These are phyloP conservation scores for Rhododendron kiyosumense DNA, from an alignment of 148 eudicot species.

Conservation along the genomic window DNA sequence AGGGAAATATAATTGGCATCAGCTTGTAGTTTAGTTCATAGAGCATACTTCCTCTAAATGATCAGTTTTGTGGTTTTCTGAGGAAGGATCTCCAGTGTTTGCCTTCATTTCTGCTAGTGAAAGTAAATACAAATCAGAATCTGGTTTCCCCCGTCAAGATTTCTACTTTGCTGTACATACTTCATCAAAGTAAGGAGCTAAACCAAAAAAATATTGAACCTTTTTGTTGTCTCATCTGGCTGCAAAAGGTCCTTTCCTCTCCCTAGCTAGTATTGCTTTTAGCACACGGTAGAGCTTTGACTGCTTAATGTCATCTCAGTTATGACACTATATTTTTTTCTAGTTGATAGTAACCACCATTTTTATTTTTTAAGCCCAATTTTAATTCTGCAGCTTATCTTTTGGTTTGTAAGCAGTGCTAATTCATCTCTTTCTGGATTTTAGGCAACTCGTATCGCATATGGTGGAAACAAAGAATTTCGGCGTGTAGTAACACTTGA, in stretches of 20 bases:
- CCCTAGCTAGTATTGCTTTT: too few species aligned
- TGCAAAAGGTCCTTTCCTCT: too few species aligned
- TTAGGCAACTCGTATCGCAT: constrained; percentile 94
- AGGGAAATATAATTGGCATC: not conserved
- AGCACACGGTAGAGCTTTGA: too few species aligned
- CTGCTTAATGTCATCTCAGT: too few species aligned
- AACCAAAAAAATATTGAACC: not conserved
- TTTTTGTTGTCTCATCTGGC: too few species aligned
- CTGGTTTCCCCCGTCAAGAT: not conserved
- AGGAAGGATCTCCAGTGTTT: not conserved
- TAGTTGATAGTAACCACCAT: too few species aligned
- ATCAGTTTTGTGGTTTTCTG: not conserved
- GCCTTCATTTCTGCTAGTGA: not conserved
- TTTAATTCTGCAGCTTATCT: not conserved
- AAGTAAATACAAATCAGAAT: not conserved
- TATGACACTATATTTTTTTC: too few species aligned
- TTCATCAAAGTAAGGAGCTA: not conserved
- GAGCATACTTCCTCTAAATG: not conserved
- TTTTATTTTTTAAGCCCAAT: not conserved
- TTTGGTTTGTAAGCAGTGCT: not conserved
- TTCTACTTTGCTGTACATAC: not conserved
- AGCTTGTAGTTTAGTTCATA: not conserved
- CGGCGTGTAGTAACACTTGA: constrained; percentile 85
- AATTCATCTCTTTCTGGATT: not conserved
- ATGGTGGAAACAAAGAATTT: constrained; percentile 59